Evolutionary conservation across 139 green algal species (phyloP), one percentile per base, ranked within the genome.

Genomic region (Ettlia oleoabundans): DNA sequence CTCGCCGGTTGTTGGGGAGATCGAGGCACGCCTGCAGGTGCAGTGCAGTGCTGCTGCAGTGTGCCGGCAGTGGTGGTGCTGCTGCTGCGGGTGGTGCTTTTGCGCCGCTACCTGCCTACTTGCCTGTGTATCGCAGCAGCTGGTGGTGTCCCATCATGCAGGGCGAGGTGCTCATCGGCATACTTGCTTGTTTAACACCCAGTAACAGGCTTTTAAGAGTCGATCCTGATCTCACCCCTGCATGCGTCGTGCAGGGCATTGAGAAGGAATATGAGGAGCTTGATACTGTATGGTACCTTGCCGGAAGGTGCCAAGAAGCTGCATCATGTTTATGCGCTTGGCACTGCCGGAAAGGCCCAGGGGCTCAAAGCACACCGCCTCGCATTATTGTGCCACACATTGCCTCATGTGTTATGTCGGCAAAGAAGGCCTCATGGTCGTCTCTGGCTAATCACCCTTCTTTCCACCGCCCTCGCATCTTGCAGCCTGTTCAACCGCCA

Each of bases 231-330:
- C n/a, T n/a, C n/a, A n/a, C n/a, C n/a, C n/a, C 38, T 61, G 42
- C 41, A n/a, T 35, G 69, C 28, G 69, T 24, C 62, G n/a, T 51
- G 63, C 70, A 73, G 76, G 88, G 93, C 79, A 97, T 98, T 69
- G 42, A 87, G 55, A 87, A 93, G 78, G 95, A 98, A 86, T 98
- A 96, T 74, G 82, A 93, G 64, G 94, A 96, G 88, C 91, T 98
- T 69, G 96, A 98, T 85, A 97, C 92, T 2, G 95, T 98, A 37
- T 97, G 95, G 95, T 97, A 90, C 86, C 90, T 94, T 73, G 82
- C 84, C 0, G 75, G 70, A 24, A 80, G 58, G 72, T 55, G 85
- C 1, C 84, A 82, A 37, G 18, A 26, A 10, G 58, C 7, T 7
- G n/a, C 22, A 9, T 28, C 7, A 26, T 7, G 66, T 22, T 28